Percentiles rank a stretch among this genome's conserved stretches.
Conservation (phyloP, 2,329 filamentous ascomycete genomes). For the Huntiella abstrusa region DNA sequence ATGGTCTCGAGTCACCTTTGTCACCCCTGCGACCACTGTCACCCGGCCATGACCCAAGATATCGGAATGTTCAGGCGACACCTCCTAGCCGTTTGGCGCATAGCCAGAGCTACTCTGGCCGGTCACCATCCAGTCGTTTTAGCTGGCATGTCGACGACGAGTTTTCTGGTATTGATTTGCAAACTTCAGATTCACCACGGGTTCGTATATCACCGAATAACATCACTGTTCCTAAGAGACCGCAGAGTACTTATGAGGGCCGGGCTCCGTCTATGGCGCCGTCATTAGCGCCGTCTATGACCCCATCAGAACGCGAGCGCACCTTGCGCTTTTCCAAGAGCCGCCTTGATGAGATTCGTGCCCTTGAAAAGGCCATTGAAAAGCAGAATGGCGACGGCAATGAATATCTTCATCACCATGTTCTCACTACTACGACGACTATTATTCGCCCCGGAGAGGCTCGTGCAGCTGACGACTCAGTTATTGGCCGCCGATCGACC, state of each 20-base stretch:
- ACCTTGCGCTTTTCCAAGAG: constrained; percentile 13
- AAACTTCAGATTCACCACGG: constrained; percentile 37
- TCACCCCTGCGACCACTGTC: constrained; percentile 2
- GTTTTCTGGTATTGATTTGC: constrained; percentile 36
- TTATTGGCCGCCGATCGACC: not conserved
- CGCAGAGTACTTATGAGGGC: constrained; percentile 6
- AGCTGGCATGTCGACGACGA: constrained; percentile 39
- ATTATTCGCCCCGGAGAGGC: constrained; percentile 7
- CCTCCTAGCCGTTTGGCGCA: constrained; percentile 4
- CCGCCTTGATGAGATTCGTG: constrained; percentile 20
- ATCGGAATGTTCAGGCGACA: not conserved
- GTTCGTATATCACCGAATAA: constrained; percentile 19
- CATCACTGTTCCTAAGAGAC: constrained; percentile 1
- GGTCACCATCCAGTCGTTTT: constrained; percentile 32
- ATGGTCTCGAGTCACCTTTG: constrained; percentile 1
- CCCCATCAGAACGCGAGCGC: not conserved
- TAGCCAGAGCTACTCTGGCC: constrained; percentile 7
- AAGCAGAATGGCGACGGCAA: constrained; percentile 12
- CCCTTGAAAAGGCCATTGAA: constrained; percentile 18
- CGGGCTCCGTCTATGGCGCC: not conserved
- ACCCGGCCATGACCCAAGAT: constrained; percentile 3
- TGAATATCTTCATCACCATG: constrained; percentile 9
- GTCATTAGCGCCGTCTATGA: not conserved
- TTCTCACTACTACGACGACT: constrained; percentile 10
- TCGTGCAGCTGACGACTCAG: constrained; percentile 1